These are phyloP conservation scores for Hypholoma sublateritium DNA, from an alignment of 768 basidiomycete species.

Conservation along the genomic window DNA sequence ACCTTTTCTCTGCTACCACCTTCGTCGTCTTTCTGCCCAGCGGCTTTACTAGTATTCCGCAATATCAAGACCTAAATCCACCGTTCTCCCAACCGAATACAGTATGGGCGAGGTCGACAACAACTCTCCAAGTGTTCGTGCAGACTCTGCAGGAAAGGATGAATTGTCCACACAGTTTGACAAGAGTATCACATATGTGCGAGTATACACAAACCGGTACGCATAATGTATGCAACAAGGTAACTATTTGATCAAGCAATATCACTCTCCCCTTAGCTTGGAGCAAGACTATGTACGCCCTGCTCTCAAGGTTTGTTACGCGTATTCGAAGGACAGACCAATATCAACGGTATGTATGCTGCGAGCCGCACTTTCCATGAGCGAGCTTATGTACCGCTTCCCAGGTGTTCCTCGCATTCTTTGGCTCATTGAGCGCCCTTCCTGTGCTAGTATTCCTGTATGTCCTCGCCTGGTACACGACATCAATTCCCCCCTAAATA, in stretches of 20 bases:
- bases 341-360: constrained; percentile 18
- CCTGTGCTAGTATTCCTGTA: constrained; percentile 24
- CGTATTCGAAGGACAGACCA: constrained; percentile 21
- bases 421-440: constrained; percentile 16
- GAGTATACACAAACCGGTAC: constrained; percentile 17
- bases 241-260: not conserved
- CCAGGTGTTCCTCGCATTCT: constrained; percentile 22
- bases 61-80: too few relatives aligned
- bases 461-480: not conserved
- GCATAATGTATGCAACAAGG: not conserved
- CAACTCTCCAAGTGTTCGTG: constrained; percentile 2
- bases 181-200: constrained; percentile 15
- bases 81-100: not conserved
- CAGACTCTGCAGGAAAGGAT: constrained; percentile 3
- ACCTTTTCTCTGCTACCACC: too few relatives aligned
- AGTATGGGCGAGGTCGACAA: constrained; percentile 9
- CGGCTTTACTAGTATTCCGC: too few relatives aligned
- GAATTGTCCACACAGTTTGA: constrained; percentile 18
- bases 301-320: constrained; percentile 4
- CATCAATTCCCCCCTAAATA: not conserved
- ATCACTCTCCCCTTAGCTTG: constrained; percentile 11
- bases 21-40: too few relatives aligned
- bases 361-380: too few relatives aligned
- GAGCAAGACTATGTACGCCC: constrained; percentile 23
- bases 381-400: too few relatives aligned